These are phyloP conservation scores for Escallonia rubra DNA, from an alignment of 129 eudicot species.

Conservation along the genomic window DNA sequence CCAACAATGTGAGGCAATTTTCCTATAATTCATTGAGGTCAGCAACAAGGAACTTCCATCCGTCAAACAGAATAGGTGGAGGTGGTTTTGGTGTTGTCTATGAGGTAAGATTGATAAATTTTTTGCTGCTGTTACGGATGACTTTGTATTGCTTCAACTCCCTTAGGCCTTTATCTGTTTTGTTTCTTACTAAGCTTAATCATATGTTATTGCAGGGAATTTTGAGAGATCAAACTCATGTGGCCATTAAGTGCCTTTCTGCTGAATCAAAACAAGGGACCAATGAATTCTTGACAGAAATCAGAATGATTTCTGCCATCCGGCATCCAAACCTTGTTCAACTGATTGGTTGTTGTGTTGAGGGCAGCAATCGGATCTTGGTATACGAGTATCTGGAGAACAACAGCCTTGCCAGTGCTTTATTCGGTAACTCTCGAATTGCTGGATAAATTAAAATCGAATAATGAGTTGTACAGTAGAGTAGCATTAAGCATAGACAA, in stretches of 20 bases:
- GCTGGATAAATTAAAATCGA: neutral
- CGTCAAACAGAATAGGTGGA: constrained; percentile 55
- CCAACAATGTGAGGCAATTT: constrained; percentile 47
- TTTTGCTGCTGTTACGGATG: too few relatives aligned
- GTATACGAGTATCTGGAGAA: constrained; percentile 63
- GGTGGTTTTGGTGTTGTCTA: constrained; percentile 83
- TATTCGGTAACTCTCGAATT: constrained; percentile 35
- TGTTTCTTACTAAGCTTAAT: neutral
- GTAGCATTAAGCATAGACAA: too few relatives aligned
- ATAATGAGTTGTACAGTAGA: neutral
- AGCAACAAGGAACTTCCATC: constrained; percentile 74
- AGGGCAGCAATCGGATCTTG: constrained; percentile 45
- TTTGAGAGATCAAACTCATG: constrained; percentile 53
- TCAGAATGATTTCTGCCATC: constrained; percentile 47
- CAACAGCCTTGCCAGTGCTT: constrained; percentile 55
- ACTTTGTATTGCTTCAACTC: too few relatives aligned
- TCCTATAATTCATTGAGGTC: constrained; percentile 61
- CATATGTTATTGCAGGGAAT: constrained; percentile 38
- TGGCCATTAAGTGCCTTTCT: constrained; percentile 60
- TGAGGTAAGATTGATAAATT: constrained; percentile 25
- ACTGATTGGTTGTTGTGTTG: constrained; percentile 72
- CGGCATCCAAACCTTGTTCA: constrained; percentile 66
- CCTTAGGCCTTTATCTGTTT: neutral
- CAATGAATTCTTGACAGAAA: constrained; percentile 56
- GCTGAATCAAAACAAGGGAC: constrained; percentile 72